Base-by-base conservation (phyloP, 2,329 filamentous ascomycete genomes). In the Parasarocladium wereldwijsianum region DNA sequence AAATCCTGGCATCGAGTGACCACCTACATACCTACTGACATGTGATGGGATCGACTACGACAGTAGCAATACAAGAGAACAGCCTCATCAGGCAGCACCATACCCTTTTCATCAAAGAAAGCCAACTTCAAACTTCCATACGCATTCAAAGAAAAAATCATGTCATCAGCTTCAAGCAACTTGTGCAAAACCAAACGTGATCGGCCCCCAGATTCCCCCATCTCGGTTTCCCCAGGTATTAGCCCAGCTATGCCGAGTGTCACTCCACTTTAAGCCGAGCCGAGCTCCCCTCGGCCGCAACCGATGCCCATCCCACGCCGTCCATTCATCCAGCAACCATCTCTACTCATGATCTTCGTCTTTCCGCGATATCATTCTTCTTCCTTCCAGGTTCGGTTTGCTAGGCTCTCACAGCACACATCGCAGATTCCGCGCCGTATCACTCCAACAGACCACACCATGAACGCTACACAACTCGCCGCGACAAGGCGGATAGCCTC, bases 231-330 rank as follows among this genome's bases (percentile, higher is more conserved):
- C 28, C 28, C 18, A 24, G 18, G 13, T 12, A n/a, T 16, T 12
- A 18, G n/a, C n/a, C n/a, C n/a, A n/a, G n/a, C n/a, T n/a, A n/a
- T n/a, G n/a, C 25, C 24, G 26, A 29, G 43, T n/a, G n/a, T n/a
- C n/a, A n/a, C n/a, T 46, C 46, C 48, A 40, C 43, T 41, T 41
- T 45, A 53, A 55, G 51, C 52, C 52, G 52, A 56, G 43, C 52
- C 52, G 52, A 51, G 38, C 35, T 14, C 24, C 25, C 31, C 25
- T 32, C 25, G 24, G 22, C 23, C 15, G 12, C 24, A 18, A 31
- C 26, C 10, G 12, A 29, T 12, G 30, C 32, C 32, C 18, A 22
- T 27, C 26, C 20, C 21, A 24, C 23, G 9, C 18, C 32, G 23
- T 26, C 32, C 9, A 14, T 16, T 16, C 26, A 4, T 8, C 15